Base-by-base conservation (phyloP, 306 rosid genomes). In the Fragaria ananassa region DNA sequence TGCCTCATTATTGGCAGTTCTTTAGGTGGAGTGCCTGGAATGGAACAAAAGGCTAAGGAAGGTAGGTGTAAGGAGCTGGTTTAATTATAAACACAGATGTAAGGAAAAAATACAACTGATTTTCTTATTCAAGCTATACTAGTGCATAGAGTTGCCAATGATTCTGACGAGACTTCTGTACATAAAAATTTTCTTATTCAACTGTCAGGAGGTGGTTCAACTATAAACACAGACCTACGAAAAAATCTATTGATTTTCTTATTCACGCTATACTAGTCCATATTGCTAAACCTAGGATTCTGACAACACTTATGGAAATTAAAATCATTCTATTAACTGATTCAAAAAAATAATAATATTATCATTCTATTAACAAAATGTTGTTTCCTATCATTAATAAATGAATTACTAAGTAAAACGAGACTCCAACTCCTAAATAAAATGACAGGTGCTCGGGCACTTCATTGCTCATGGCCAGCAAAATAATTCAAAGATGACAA, bases 401-500 rank as follows among this genome's bases (percentile, higher is more conserved):
- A 56, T 56, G 9, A 53, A 1, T 53, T 9, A 51, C 18, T 17
- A 8, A 53, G 19, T 35, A 35, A 35, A 4, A 35, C 39, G 41
- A 37, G 7, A 37, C 41, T 41, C 44, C 8, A 41, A 7, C 10
- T 41, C 8, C 2, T 58, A 25, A 60, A 34, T 60, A 27, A 27
- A 27, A 27, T 37, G 1, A 61, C 8, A 63, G 37, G 15, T 63
- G 21, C n/a, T 13, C 4, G 11, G 68, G 39, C 13, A 63, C 68
- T 63, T 63, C 12, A 18, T 31, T 31, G 14, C 65, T 11, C 62
- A 51, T 18, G 23, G 37, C 15, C 29, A 67, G 60, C 19, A 39
- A 57, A 69, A 68, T 70, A 74, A 23, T 8, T 21, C 46, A 39
- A 76, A 69, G 68, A 68, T 21, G 76, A 76, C 76, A 75, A 61